Base-by-base conservation (phyloP, 371 early-diverging fungal species). In the Blakeslea trispora region DNA sequence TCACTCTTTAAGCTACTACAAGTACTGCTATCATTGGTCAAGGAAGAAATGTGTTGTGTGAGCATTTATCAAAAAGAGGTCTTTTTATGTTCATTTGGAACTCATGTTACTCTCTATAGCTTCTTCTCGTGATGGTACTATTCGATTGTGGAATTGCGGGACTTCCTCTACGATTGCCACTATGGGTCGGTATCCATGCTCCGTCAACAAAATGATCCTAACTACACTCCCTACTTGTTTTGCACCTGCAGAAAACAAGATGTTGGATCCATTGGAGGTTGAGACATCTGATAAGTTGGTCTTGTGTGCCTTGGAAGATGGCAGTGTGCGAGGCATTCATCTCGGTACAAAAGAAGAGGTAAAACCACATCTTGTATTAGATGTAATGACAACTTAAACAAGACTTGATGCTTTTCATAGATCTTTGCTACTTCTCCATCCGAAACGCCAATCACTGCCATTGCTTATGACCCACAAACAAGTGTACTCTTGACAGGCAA, bases 71-170 rank as follows among this genome's bases (percentile, higher is more conserved):
- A 3, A 1, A 31, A 42, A 24, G 9, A 45, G 6, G n/a, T 46
- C 37, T 24, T 28, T 47, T 24, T 19, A 31, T 58, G 8, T 2
- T 46, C 18, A 31, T 41, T 1, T 15, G 31, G 13, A 44, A 9
- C 35, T 13, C 28, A 17, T 14, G 23, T 42, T 14, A 8, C 37
- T 1, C 24, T n/a, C 13, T 4, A 22, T 22, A 81, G 84, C 82
- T 10, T 83, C 82, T 4, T 81, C 84, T 9, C 71, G 72, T 23
- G 84, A 83, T 53, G 84, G 84, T 5, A 75, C 77, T 3, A 66
- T 81, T 17, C 72, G 73, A 35, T 63, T 83, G 49, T 83, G 84
- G 84, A 77, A 83, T 43, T 81, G 82, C 55, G 79, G 83, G 73
- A 65, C 61, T 4, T 55, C 61, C 0, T 28, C 71, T 3, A 72